phyloP scores from a whole-genome alignment of 1,139 yeast species.

The Hansenula lynferdii region DNA sequence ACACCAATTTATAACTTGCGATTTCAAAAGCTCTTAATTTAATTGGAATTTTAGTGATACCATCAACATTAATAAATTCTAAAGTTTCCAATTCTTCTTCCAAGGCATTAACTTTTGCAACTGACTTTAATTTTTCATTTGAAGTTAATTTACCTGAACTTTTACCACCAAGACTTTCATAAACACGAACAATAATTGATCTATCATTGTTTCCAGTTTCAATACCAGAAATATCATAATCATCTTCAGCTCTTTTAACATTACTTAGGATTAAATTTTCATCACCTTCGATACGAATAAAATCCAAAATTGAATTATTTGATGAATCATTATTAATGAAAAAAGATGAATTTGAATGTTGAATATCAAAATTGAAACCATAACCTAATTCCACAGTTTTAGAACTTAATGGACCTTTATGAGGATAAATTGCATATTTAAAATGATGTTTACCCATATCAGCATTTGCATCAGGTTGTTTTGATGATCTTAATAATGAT shows the following conservation, averaged over 20 bases:
- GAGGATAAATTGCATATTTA: slow-evolving; percentile 83
- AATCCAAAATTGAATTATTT: slow-evolving; percentile 10
- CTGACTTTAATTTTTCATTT: slow-evolving; percentile 42
- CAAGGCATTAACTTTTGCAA: slow-evolving; percentile 59
- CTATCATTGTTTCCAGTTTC: slow-evolving; percentile 37
- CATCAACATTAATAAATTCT: slow-evolving; percentile 16
- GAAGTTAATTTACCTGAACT: slow-evolving; percentile 45
- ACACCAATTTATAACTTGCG: slow-evolving; percentile 26
- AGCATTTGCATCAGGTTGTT: slow-evolving; percentile 88
- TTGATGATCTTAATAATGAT: slow-evolving; percentile 78
- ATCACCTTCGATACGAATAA: slow-evolving; percentile 37
- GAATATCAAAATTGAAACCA: slow-evolving; percentile 64
- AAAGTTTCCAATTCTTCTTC: slow-evolving; percentile 56
- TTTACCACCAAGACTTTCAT: slow-evolving; percentile 83
- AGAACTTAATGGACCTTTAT: slow-evolving; percentile 55
- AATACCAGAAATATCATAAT: slow-evolving; percentile 33
- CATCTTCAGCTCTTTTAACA: slow-evolving; percentile 87
- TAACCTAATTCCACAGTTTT: slow-evolving; percentile 72
- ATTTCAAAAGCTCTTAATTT: slow-evolving; percentile 73
- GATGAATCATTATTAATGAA: slow-evolving; percentile 5
- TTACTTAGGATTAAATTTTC: slow-evolving; percentile 65
- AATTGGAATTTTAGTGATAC: slow-evolving; percentile 35
- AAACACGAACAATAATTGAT: slow-evolving; percentile 66
- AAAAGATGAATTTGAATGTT: slow-evolving; percentile 12
- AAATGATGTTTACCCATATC: slow-evolving; percentile 87